These are phyloP conservation scores for Spathaspora gorwiae DNA, from an alignment of 805 yeast genomes.

Conservation along the genomic window DNA sequence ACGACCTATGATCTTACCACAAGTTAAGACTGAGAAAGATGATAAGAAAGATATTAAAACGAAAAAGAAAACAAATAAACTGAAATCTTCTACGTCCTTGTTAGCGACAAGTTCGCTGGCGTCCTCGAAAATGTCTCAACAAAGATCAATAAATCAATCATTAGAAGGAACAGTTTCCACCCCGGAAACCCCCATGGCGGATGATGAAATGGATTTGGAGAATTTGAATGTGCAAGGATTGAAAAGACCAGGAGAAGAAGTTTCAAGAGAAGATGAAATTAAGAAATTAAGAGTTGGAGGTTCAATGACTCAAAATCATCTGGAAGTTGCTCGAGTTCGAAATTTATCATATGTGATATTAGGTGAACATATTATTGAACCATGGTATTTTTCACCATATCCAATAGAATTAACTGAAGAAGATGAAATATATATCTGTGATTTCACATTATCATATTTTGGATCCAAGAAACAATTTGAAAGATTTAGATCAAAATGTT, in stretches of 20 bases:
- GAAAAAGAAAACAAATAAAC: conserved; percentile 20
- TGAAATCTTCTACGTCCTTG: conserved; percentile 1
- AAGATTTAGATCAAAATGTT: conserved; percentile 81
- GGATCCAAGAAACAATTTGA: conserved; percentile 89
- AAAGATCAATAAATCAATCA: conserved; percentile 3
- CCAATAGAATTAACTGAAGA: conserved; percentile 93
- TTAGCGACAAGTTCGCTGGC: conserved; percentile 13
- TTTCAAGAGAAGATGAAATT: conserved; percentile 86
- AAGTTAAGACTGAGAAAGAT: conserved; percentile 46
- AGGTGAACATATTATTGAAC: conserved; percentile 91
- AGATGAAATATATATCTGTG: conserved; percentile 86
- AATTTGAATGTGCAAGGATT: conserved; percentile 81
- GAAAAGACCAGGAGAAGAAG: conserved; percentile 59
- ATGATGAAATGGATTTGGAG: conserved; percentile 81
- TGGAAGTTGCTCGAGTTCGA: conserved; percentile 87
- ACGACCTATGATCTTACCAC: conserved; percentile 70
- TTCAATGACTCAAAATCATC: conserved; percentile 86
- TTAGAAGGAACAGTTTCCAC: conserved; percentile 14
- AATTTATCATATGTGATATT: conserved; percentile 73
- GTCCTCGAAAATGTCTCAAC: neutral
- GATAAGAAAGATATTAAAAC: conserved; percentile 26
- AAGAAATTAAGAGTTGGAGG: conserved; percentile 92
- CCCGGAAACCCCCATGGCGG: conserved; percentile 15
- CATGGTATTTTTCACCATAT: conserved; percentile 98
- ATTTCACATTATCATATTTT: conserved; percentile 82